A percentile compares a stretch with the other conserved stretches of the same genome.
These are phyloP conservation scores for Pleodorina starrii DNA, from an alignment of 139 green algal species.

Conservation along the genomic window DNA sequence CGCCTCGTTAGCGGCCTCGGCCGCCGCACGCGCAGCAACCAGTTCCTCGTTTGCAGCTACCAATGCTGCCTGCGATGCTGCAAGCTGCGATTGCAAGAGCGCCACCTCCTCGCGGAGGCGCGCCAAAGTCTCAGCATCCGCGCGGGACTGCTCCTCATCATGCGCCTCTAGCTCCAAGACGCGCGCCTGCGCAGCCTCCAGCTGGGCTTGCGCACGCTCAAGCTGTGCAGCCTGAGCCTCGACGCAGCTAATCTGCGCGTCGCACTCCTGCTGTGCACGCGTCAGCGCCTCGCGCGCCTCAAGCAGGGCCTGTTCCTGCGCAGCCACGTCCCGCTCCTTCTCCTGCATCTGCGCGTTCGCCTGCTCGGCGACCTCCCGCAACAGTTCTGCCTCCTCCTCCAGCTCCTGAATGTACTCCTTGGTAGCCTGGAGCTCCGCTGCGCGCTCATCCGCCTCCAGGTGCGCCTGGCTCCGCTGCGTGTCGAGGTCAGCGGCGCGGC, in stretches of 20 bases:
- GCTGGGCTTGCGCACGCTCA: background rate
- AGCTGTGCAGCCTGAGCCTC: background rate
- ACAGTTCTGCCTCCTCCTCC: slow-evolving; percentile 14
- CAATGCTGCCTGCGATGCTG: background rate
- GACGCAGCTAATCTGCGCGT: background rate
- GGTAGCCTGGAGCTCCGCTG: slow-evolving; percentile 12
- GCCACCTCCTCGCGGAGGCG: background rate
- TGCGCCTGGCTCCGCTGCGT: background rate
- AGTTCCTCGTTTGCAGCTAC: background rate
- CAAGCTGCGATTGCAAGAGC: background rate
- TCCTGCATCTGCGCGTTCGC: background rate
- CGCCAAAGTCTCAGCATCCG: background rate
- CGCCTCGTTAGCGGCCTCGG: background rate
- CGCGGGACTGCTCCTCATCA: background rate
- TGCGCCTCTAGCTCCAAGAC: background rate
- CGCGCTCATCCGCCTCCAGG: background rate
- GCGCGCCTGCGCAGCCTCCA: background rate
- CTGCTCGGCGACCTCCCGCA: background rate
- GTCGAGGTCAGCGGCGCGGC: slow-evolving; percentile 9
- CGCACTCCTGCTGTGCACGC: background rate
- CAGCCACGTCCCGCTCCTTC: background rate
- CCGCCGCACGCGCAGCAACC: background rate
- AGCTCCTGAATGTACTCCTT: slow-evolving; percentile 33
- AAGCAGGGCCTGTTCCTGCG: background rate
- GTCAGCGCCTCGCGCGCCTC: slow-evolving; percentile 3